Base-by-base conservation (phyloP, 2,329 filamentous ascomycete species). In the Ophiognomonia clavigignenti-juglandacearum region DNA sequence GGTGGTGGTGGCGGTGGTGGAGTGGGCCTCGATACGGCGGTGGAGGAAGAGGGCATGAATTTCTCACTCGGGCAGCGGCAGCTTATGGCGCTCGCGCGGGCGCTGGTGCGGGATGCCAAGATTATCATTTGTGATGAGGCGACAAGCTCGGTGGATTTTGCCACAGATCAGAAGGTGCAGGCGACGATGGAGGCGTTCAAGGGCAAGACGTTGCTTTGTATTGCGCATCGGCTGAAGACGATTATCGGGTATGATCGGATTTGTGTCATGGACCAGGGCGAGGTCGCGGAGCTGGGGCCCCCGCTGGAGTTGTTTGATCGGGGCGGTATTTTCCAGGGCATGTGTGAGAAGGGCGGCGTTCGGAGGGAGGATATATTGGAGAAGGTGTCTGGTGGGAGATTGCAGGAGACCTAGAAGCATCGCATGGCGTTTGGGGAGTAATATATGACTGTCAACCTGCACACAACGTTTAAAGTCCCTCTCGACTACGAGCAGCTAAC, bases 51-150 rank as follows among this genome's bases (percentile, higher is more conserved):
- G 68, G 93, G 93, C 0, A 77, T 96, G 52, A 97, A 97, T 67
- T 96, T 96, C 72, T 95, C 89, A 0, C 83, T 97, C 9, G 92
- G 92, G 6, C 92, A 97, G 69, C 82, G 93, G 3, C 93, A 97
- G 66, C 80, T 97, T 40, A 95, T 97, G 86, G 93, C 93, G 1
- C 76, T 98, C 1, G 91, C 91, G 0, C 83, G 93, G 1, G 93
- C 93, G 0, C 79, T 98, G 2, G 92, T 97, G 4, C 83, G 92
- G 29, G 82, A 85, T 35, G 86, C 85, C 1, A 88, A 86, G 57
- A 96, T 97, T 67, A 96, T 97, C 57, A 85, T 98, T 40, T 96
- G 92, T 66, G 93, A 98, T 70, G 93, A 98, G 67, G 93, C 93
- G 1, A 98, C 93, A 0, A 90, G 85, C 2, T 87, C 82, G 0